Evolutionary conservation across 352 stramenopile genomes (phyloP).

Genomic region (Peronospora farinosa): DNA sequence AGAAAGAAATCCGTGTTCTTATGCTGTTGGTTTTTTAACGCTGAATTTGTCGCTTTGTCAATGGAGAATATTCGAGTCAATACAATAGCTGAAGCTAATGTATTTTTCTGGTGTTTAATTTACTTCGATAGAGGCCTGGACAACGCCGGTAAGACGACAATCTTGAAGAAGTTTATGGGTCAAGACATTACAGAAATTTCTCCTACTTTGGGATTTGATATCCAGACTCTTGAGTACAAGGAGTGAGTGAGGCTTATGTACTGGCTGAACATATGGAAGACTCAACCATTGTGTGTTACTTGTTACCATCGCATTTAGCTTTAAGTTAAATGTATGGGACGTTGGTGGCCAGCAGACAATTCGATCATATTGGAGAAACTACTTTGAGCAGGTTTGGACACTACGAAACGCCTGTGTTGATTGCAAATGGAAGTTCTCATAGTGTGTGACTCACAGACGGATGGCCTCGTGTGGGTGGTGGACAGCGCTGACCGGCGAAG

Average conservation of each 20-base stretch:
- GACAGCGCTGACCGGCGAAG: constrained; percentile 92
- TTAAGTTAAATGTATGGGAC: constrained; percentile 98
- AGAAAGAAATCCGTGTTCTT: constrained; percentile 97
- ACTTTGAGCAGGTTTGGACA: constrained; percentile 91
- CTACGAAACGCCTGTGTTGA: not conserved
- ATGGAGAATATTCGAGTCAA: not conserved
- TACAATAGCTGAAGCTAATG: constrained; percentile 5
- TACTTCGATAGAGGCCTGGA: constrained; percentile 87
- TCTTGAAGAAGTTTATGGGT: constrained; percentile 96
- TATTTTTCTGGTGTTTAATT: constrained; percentile 9
- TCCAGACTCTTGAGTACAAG: constrained; percentile 97
- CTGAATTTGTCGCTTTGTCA: not conserved
- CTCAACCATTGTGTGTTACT: not conserved
- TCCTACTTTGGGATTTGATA: constrained; percentile 98
- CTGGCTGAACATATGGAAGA: not conserved
- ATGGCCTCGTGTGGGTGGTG: constrained; percentile 98
- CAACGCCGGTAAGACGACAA: constrained; percentile 99
- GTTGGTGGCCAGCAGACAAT: constrained; percentile 99
- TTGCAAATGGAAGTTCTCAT: not conserved
- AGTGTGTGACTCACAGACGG: constrained; percentile 62
- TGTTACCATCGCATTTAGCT: constrained; percentile 55
- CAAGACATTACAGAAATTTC: constrained; percentile 96
- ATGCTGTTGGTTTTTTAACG: constrained; percentile 82
- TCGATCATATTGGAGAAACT: constrained; percentile 99
- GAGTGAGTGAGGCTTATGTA: constrained; percentile 34